Evolutionary conservation across 83 land plant genomes (phyloP).

Genomic region (Isoetes engelmannii): DNA sequence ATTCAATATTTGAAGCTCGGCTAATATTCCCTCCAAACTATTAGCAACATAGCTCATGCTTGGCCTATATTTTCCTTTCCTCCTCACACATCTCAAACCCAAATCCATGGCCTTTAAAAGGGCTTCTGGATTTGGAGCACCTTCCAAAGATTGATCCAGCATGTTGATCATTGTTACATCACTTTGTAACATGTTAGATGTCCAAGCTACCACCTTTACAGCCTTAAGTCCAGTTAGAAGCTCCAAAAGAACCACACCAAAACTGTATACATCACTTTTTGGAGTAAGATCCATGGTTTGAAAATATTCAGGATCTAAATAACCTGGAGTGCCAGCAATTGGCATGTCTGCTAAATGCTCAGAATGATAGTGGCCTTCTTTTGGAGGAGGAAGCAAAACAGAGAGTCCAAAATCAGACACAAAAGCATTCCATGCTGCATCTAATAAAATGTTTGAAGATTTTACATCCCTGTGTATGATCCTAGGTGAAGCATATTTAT

Average conservation of each 20-base stretch:
- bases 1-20: too few species aligned
- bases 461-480: not conserved
- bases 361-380: not conserved
- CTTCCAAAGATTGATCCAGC: not conserved
- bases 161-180: not conserved
- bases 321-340: slow-evolving; percentile 4
- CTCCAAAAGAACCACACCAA: slow-evolving; percentile 29
- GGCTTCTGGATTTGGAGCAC: not conserved
- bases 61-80: not conserved
- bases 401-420: not conserved
- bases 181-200: not conserved
- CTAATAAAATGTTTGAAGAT: not conserved
- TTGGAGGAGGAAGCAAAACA: not conserved
- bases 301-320: slow-evolving; percentile 22
- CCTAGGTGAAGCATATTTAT: not conserved
- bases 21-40: not conserved
- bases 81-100: not conserved
- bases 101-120: not conserved
- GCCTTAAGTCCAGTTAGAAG: slow-evolving; percentile 17
- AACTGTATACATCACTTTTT: slow-evolving; percentile 33
- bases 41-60: not conserved
- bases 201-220: not conserved
- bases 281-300: slow-evolving; percentile 17
- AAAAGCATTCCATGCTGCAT: not conserved
- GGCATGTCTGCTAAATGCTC: not conserved